phyloP scores from a whole-genome alignment of 148 eudicot species.

The Arctostaphylos glauca region DNA sequence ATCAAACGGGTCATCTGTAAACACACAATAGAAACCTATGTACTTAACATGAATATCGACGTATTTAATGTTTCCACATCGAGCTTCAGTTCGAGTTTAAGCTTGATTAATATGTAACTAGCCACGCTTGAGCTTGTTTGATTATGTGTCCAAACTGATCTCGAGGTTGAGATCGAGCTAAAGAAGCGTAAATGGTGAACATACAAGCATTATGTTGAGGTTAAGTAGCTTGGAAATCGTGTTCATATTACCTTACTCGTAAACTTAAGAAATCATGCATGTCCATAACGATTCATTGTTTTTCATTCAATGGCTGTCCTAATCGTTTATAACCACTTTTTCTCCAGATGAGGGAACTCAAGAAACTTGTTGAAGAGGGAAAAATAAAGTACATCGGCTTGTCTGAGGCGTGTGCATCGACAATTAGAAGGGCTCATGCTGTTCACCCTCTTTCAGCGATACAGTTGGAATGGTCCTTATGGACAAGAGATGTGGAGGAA shows the following conservation, averaged over 20 bases:
- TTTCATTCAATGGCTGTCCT: background rate
- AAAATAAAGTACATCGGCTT: slow-evolving; percentile 18
- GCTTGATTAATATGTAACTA: no score
- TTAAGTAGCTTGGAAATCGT: no score
- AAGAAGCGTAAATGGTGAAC: background rate
- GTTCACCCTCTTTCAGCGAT: slow-evolving; percentile 18
- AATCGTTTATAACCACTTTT: background rate
- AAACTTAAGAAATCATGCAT: no score
- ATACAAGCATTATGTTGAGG: no score
- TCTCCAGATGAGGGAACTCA: slow-evolving; percentile 19
- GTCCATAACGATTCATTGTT: background rate
- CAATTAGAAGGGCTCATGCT: slow-evolving; percentile 20
- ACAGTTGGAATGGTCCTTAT: slow-evolving; percentile 21
- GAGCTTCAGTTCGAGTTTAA: no score
- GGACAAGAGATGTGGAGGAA: slow-evolving; percentile 1
- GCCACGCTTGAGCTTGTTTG: no score
- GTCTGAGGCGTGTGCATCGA: slow-evolving; percentile 17
- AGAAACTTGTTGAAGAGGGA: slow-evolving; percentile 21
- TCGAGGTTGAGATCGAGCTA: no score
- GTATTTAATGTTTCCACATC: background rate
- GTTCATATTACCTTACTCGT: no score
- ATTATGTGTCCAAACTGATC: no score
- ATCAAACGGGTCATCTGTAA: no score
- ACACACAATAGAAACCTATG: no score
- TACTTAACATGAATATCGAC: no score